Evolutionary conservation across 805 yeast genomes (phyloP), one percentile per base, ranked within the genome.

Genomic region (Candida awuae): DNA sequence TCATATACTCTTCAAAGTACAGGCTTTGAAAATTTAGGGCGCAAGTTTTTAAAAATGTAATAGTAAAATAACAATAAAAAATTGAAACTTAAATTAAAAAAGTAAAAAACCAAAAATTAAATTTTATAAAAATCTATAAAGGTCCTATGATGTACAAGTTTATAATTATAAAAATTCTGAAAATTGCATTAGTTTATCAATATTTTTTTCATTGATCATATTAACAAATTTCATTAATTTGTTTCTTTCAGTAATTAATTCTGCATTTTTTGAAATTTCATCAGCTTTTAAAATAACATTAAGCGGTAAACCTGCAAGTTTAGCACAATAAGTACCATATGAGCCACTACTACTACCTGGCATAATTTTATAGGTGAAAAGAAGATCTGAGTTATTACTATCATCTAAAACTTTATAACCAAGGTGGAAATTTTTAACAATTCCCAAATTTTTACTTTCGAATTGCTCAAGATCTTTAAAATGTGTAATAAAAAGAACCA

Each of bases 261-360:
- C 55, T 15, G 47, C 44, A 29, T 51, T 39, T 3, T 28, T 32
- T 9, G 77, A 65, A 14, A 63, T 53, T 15, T 38, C 35, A 34
- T 48, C 59, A 0, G 85, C 85, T 3, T 54, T 49, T 1, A 60
- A 55, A 4, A 78, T 63, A 6, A 80, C 62, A 1, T 51, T 53
- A 3, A 50, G 52, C 1, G 79, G 75, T 2, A 87, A 59, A 0
- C 75, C 74, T 0, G 95, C 92, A 41, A 86, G 52, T 43, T 75
- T 70, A 0, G 95, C 96, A 28, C 85, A 94, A 53, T 87, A 84
- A 26, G 88, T 63, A 1, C 96, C 97, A 56, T 80, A 86, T 39
- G 88, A 83, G 39, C 78, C 71, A 30, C 72, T 60, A 28, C 82
- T 71, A 3, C 62, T 59, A 0, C 83, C 84, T 9, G 54, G 48